A percentile compares a stretch with the other conserved stretches of the same genome.
Conservation (phyloP, 1,284 basidiomycete species). For the Rhodotorula sp. region DNA sequence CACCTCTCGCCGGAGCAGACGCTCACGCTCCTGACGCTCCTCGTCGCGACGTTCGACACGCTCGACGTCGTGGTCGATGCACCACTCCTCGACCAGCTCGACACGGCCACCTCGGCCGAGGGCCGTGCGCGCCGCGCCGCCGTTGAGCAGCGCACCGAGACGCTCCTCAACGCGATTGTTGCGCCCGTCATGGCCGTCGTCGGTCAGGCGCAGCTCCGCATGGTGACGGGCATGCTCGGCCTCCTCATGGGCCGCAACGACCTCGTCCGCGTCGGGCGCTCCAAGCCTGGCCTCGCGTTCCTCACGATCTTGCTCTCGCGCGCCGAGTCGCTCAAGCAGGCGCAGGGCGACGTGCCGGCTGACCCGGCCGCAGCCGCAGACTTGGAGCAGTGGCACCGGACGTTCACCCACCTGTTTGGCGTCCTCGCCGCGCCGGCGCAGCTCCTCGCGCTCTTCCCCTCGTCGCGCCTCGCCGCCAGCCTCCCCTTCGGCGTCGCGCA, state of each 20-base stretch:
- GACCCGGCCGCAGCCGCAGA: constrained; percentile 60
- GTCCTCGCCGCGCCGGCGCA: constrained; percentile 66
- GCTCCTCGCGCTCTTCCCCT: constrained; percentile 74
- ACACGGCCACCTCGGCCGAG: constrained; percentile 16
- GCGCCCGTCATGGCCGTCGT: constrained; percentile 83
- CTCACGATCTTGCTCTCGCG: constrained; percentile 89
- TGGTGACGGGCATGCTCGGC: constrained; percentile 84
- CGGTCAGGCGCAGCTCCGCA: constrained; percentile 71
- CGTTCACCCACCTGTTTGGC: constrained; percentile 81
- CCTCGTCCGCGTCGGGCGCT: constrained; percentile 66
- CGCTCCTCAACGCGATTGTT: constrained; percentile 81
- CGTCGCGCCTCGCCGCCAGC: constrained; percentile 67
- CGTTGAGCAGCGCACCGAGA: constrained; percentile 82
- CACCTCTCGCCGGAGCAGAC: constrained; percentile 78
- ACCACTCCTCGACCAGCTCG: constrained; percentile 54
- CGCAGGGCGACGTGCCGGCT: not conserved
- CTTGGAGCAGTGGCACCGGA: constrained; percentile 77
- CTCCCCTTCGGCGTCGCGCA: constrained; percentile 58
- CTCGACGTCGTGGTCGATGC: constrained; percentile 84
- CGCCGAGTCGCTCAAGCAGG: constrained; percentile 83
- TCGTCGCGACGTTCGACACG: constrained; percentile 91
- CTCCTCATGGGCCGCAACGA: constrained; percentile 81
- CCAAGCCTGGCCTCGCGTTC: constrained; percentile 88
- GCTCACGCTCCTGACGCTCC: constrained; percentile 82
- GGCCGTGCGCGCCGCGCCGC: constrained; percentile 30